phyloP scores from a whole-genome alignment of 2,329 filamentous ascomycete genomes.

The Penicillium janthinellum region DNA sequence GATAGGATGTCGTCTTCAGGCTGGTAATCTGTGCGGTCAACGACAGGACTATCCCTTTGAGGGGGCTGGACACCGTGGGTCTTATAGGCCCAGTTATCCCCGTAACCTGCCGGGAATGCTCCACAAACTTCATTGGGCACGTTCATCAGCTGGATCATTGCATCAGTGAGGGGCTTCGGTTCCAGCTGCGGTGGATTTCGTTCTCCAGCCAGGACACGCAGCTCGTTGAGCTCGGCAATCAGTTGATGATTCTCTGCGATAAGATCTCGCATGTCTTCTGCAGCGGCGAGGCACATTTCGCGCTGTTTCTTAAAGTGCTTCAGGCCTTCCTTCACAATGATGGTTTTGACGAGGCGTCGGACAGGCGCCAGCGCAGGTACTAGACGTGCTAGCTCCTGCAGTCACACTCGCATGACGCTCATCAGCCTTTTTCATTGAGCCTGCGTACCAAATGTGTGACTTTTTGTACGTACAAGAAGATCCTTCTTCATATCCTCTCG shows the following conservation, averaged over 20 bases:
- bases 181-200: too few species aligned
- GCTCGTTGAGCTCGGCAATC: not conserved
- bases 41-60: not conserved
- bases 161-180: not conserved
- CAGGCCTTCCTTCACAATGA: not conserved
- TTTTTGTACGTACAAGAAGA: not conserved
- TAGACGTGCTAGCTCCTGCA: not conserved
- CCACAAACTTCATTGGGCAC: not conserved
- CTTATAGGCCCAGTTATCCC: not conserved
- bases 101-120: not conserved
- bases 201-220: not conserved
- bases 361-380: not conserved
- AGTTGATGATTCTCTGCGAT: not conserved
- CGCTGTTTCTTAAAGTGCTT: not conserved
- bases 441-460: too few species aligned
- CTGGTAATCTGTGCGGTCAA: not conserved
- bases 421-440: not conserved
- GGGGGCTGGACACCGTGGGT: not conserved
- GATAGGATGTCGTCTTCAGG: not conserved
- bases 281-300: not conserved
- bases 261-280: not conserved
- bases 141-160: not conserved
- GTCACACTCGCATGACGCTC: not conserved
- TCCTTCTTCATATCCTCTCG: constrained; percentile 1
- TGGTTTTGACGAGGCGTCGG: not conserved